These are phyloP conservation scores for Puccinia horiana DNA, from an alignment of 1,284 basidiomycete genomes.

Conservation along the genomic window DNA sequence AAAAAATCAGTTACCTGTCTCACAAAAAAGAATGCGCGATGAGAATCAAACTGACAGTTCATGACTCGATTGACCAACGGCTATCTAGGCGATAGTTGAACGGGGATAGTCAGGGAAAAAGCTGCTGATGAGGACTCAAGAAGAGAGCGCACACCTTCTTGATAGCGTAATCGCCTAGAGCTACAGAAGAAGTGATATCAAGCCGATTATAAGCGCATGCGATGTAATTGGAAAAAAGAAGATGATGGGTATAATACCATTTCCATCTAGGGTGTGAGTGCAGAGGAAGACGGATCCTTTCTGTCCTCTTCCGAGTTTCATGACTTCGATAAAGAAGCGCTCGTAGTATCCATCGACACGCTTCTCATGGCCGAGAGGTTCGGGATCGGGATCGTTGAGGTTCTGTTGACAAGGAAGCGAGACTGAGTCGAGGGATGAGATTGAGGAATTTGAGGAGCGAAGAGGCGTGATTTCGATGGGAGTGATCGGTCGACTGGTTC, in stretches of 20 bases:
- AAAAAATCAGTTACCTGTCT: background rate
- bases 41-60: conserved; percentile 25
- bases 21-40: background rate
- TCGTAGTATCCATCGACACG: conserved; percentile 62
- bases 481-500: conserved; percentile 14
- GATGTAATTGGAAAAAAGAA: conserved; percentile 19
- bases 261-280: conserved; percentile 38
- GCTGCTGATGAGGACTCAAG: background rate
- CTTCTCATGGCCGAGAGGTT: conserved; percentile 32
- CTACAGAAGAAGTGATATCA: background rate
- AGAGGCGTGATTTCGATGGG: background rate
- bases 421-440: background rate
- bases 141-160: conserved; percentile 24
- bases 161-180: conserved; percentile 40
- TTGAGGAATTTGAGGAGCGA: background rate
- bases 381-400: background rate
- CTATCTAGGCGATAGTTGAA: conserved; percentile 14
- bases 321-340: conserved; percentile 84
- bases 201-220: no score
- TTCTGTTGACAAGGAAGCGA: no score
- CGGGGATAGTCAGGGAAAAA: background rate
- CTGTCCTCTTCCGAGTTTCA: conserved; percentile 83
- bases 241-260: conserved; percentile 19
- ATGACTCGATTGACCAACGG: conserved; percentile 46
- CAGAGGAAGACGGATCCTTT: conserved; percentile 85